Evolutionary conservation across 2,329 filamentous ascomycete genomes (phyloP).

Genomic region (Trichoderma hamatum): DNA sequence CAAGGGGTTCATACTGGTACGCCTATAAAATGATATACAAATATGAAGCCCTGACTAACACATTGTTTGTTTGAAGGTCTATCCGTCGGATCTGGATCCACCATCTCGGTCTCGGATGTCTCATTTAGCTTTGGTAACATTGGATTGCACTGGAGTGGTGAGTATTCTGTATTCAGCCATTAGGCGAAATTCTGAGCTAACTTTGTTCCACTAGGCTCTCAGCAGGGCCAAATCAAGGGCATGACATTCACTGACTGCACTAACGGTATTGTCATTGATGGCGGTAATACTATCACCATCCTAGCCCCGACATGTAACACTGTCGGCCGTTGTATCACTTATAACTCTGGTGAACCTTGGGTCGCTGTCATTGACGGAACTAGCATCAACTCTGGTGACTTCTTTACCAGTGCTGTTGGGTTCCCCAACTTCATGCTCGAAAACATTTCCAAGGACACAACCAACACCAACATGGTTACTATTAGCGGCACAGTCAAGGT

Average conservation of each 20-base stretch:
- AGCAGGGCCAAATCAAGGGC: conserved; percentile 27
- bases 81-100: conserved; percentile 28
- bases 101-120: conserved; percentile 31
- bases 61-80: conserved; percentile 1
- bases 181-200: neutral
- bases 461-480: conserved; percentile 29
- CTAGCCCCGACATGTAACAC: conserved; percentile 25
- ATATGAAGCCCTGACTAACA: neutral
- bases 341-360: conserved; percentile 24
- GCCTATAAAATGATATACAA: neutral
- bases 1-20: conserved; percentile 30
- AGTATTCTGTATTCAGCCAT: neutral
- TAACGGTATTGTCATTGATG: conserved; percentile 23
- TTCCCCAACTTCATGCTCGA: conserved; percentile 27
- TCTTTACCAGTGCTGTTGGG: conserved; percentile 15
- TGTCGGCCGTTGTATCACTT: conserved; percentile 20
- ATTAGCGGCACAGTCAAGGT: conserved; percentile 22
- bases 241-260: conserved; percentile 23
- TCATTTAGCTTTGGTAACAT: conserved; percentile 30
- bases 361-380: conserved; percentile 23
- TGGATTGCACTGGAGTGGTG: conserved; percentile 32
- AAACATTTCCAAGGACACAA: conserved; percentile 31
- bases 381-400: conserved; percentile 26
- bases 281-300: conserved; percentile 24
- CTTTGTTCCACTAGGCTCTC: neutral